Conservation (phyloP, 768 basidiomycete genomes). For the Neoboletus subvelutipes region DNA sequence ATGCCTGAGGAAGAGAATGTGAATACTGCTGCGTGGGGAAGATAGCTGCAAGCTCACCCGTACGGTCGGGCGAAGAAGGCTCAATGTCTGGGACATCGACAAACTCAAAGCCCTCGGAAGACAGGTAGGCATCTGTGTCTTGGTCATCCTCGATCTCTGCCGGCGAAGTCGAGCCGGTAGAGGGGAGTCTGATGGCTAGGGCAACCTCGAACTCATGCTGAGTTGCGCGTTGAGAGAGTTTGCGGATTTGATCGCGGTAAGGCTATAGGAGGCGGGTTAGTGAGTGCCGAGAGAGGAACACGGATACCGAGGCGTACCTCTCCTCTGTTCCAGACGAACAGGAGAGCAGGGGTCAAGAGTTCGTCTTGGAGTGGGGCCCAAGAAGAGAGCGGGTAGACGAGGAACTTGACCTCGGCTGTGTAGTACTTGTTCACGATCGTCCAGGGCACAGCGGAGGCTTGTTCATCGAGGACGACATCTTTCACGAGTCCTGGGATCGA, state of each 20-base stretch:
- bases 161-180: conserved; percentile 13
- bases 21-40: neutral
- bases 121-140: conserved; percentile 64
- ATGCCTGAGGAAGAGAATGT: conserved; percentile 36
- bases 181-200: conserved; percentile 60
- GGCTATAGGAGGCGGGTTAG: conserved; percentile 38
- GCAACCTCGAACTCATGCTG: conserved; percentile 67
- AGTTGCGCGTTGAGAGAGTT: conserved; percentile 47
- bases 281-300: neutral
- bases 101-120: conserved; percentile 75
- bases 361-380: conserved; percentile 42
- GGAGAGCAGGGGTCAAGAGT: conserved; percentile 55
- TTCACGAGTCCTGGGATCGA: conserved; percentile 23
- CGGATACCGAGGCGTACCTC: conserved; percentile 47
- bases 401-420: conserved; percentile 71
- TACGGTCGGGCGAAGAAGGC: conserved; percentile 8
- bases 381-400: conserved; percentile 46
- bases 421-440: conserved; percentile 82
- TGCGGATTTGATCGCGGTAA: conserved; percentile 55
- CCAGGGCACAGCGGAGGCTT: conserved; percentile 52
- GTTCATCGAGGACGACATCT: conserved; percentile 18
- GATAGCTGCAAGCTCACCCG: conserved; percentile 12
- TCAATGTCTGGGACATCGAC: conserved; percentile 43
- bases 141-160: conserved; percentile 45
- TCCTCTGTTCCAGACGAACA: conserved; percentile 69